Evolutionary conservation across 164 flowering plant genomes (phyloP), one percentile per base, ranked within the genome.

Genomic region (Brasenia schreberi): DNA sequence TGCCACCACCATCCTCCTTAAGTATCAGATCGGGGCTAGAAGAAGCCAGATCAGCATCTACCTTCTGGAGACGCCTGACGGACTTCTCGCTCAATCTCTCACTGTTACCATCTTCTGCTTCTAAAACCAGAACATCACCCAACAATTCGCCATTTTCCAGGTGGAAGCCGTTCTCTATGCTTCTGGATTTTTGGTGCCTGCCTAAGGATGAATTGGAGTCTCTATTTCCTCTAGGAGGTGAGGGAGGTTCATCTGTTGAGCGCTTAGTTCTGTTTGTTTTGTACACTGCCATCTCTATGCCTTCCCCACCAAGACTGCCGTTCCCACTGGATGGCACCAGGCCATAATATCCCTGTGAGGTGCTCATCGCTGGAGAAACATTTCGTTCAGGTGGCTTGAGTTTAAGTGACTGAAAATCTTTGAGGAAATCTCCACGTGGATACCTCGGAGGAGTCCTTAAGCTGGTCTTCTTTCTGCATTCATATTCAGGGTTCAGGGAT

Each of bases 331-430:
- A 23, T 44, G 79, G 72, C 66, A 74, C 77, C 19, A 87, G 92
- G 52, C 91, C 88, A 72, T 93, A 86, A 68, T 78, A 89, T 39
- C 91, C 89, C 71, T 81, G 97, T 66, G 89, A 78, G 58, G 74
- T 77, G 76, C 74, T 84, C 92, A 94, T 88, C 65, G 96, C 91
- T 23, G 90, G 83, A 56, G 95, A 89, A 71, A 81, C 82, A 11
- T 23, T 61, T 68, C 65, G 80, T 42, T 43, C 70, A 63, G 72
- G 78, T 5, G 84, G 65, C 64, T 72, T 80, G 63, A 74, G 19
- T 73, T 74, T 87, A 42, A 87, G 77, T 16, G 96, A 85, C 65
- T 81, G 92, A 68, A 61, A 18, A 7, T 18, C 56, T 14, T 49
- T 49, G 16, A 49, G 56, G 12, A 49, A 9, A 49, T 9, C 56